Evolutionary conservation across 2,329 filamentous ascomycete species (phyloP).

Genomic region (Phialocephala sp.): DNA sequence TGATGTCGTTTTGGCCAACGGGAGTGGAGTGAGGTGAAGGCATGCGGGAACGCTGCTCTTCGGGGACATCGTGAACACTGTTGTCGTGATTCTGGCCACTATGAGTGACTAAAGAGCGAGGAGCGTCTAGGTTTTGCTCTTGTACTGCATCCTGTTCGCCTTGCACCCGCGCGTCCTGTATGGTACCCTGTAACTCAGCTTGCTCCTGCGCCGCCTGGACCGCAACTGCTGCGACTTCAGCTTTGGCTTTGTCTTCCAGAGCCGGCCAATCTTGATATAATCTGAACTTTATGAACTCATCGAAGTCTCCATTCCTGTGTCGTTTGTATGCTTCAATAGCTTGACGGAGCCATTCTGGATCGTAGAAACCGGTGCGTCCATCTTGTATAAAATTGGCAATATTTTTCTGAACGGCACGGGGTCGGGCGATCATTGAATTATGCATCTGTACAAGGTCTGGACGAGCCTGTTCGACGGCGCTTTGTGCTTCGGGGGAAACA

Average conservation of each 20-base stretch:
- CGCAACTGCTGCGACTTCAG: neutral
- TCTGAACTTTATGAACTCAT: slow-evolving; percentile 59
- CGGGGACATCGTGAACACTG: neutral
- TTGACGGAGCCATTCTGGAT: slow-evolving; percentile 60
- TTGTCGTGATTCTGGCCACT: neutral
- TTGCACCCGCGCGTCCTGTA: neutral
- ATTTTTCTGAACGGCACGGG: slow-evolving; percentile 36
- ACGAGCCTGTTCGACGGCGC: neutral
- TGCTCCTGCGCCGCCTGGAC: neutral
- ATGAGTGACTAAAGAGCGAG: neutral
- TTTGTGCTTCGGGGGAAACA: neutral
- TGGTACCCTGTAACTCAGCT: neutral
- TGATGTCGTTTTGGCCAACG: no score
- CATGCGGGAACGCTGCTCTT: no score
- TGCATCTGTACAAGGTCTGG: neutral
- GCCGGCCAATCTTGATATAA: slow-evolving; percentile 44
- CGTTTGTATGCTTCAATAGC: slow-evolving; percentile 58
- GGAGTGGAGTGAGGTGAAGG: no score
- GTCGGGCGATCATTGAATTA: neutral
- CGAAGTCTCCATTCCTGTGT: slow-evolving; percentile 59
- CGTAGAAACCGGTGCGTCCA: slow-evolving; percentile 58
- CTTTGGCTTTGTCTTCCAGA: neutral
- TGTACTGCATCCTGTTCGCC: neutral
- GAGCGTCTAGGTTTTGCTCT: neutral
- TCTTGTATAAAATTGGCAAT: slow-evolving; percentile 62